Conservation (phyloP, 225 moss, liverwort and hornwort species). For the Polytrichum formosum region DNA sequence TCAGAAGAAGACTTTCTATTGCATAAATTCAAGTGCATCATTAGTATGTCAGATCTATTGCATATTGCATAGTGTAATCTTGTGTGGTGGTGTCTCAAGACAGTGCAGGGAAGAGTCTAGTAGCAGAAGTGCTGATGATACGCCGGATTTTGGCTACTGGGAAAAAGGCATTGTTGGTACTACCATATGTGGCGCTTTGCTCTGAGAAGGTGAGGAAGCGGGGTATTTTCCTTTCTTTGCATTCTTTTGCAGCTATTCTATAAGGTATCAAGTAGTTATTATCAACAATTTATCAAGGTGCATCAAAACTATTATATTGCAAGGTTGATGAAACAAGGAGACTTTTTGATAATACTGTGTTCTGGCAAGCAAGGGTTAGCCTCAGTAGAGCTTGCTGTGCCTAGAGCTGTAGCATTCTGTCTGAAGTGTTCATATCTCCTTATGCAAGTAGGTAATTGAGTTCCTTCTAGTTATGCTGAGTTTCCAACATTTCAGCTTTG, state of each 20-base stretch:
- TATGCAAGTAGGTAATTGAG: too few species aligned
- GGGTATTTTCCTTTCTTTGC: background rate
- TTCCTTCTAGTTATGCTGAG: too few species aligned
- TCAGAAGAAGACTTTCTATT: background rate
- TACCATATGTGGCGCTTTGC: slow-evolving; percentile 92
- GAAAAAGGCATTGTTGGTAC: slow-evolving; percentile 85
- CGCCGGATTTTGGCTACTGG: slow-evolving; percentile 64
- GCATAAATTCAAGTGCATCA: too few species aligned
- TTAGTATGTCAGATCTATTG: slow-evolving; percentile 4
- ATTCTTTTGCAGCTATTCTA: background rate
- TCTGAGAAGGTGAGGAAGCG: slow-evolving; percentile 72
- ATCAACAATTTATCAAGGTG: too few species aligned
- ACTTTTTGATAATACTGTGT: too few species aligned
- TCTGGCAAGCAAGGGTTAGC: too few species aligned
- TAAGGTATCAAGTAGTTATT: too few species aligned
- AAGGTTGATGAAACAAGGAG: too few species aligned
- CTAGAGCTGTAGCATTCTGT: background rate
- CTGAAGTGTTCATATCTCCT: background rate
- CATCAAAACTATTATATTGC: too few species aligned
- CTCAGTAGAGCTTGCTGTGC: too few species aligned
- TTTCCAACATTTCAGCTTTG: background rate
- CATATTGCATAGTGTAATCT: slow-evolving; percentile 32
- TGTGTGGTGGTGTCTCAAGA: slow-evolving; percentile 35
- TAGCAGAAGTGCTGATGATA: slow-evolving; percentile 92
- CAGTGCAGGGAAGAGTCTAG: slow-evolving; percentile 99